phyloP scores from a whole-genome alignment of 768 basidiomycete genomes.

The Boletus rubescentipes region DNA sequence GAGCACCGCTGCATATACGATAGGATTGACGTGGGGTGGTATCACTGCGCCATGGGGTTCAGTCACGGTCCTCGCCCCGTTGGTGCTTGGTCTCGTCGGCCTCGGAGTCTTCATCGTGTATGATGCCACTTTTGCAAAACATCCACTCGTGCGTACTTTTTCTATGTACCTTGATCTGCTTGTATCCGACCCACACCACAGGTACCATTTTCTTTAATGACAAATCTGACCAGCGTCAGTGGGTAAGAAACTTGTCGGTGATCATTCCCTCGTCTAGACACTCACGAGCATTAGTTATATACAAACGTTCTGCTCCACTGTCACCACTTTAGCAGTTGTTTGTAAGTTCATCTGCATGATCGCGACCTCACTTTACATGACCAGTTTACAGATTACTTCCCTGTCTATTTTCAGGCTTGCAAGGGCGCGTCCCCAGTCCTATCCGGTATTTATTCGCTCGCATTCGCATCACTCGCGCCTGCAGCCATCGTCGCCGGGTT shows the following conservation, averaged over 20 bases:
- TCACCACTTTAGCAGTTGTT: conserved; percentile 3
- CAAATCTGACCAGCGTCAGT: conserved; percentile 31
- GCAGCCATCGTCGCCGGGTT: conserved; percentile 33
- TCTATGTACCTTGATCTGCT: neutral
- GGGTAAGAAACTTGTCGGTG: conserved; percentile 17
- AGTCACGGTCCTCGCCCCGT: conserved; percentile 38
- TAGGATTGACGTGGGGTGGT: conserved; percentile 51
- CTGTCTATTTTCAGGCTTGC: conserved; percentile 46
- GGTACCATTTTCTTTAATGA: conserved; percentile 22
- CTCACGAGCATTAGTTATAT: conserved; percentile 19
- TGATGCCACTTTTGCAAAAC: conserved; percentile 32
- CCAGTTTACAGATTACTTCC: conserved; percentile 38
- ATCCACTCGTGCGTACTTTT: conserved; percentile 31
- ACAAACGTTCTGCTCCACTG: conserved; percentile 24
- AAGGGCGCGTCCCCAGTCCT: conserved; percentile 33
- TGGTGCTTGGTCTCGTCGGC: conserved; percentile 41
- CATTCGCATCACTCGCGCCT: conserved; percentile 27
- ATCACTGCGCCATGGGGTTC: conserved; percentile 42
- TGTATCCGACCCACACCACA: neutral
- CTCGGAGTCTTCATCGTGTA: conserved; percentile 39
- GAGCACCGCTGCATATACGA: conserved; percentile 33
- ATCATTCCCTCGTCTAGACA: neutral
- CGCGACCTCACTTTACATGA: neutral
- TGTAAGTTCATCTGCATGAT: conserved; percentile 20
- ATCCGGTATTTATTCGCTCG: conserved; percentile 29